These are phyloP conservation scores for Trametes cingulata DNA, from an alignment of 768 basidiomycete genomes.

Conservation along the genomic window DNA sequence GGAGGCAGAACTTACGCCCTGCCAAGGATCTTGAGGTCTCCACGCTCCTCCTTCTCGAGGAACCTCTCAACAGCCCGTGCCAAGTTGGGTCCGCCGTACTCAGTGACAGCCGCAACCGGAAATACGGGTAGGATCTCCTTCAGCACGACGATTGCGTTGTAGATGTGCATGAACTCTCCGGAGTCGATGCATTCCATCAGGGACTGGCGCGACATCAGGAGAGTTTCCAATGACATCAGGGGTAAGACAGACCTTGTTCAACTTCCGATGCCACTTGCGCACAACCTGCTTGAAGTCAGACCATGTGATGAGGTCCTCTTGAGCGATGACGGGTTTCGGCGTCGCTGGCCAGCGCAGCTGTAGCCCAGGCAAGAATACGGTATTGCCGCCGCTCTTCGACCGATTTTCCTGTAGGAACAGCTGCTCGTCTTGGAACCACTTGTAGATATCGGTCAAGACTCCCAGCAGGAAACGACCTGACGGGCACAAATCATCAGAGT, in stretches of 20 bases:
- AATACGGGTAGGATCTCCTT: slow-evolving; percentile 91
- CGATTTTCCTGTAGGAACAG: slow-evolving; percentile 73
- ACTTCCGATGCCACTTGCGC: slow-evolving; percentile 82
- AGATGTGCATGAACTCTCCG: slow-evolving; percentile 94
- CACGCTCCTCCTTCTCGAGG: slow-evolving; percentile 74
- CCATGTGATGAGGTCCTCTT: slow-evolving; percentile 67
- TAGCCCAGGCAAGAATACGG: slow-evolving; percentile 68
- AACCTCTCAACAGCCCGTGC: slow-evolving; percentile 65
- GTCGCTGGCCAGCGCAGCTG: slow-evolving; percentile 45
- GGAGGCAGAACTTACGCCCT: slow-evolving; percentile 54
- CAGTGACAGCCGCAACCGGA: slow-evolving; percentile 63
- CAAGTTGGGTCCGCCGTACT: slow-evolving; percentile 54
- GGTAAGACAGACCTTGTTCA: slow-evolving; percentile 57
- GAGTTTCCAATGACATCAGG: neutral
- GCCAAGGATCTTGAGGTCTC: slow-evolving; percentile 81
- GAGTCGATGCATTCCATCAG: slow-evolving; percentile 82
- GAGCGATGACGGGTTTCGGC: slow-evolving; percentile 44
- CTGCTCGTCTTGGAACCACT: slow-evolving; percentile 79
- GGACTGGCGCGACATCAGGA: slow-evolving; percentile 45
- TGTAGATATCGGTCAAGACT: slow-evolving; percentile 72
- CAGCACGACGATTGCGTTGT: slow-evolving; percentile 92
- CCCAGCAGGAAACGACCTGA: slow-evolving; percentile 88
- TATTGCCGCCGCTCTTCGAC: slow-evolving; percentile 61
- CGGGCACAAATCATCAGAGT: neutral
- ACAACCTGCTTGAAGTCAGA: slow-evolving; percentile 65